Conservation (phyloP, 1,284 basidiomycete species). For the Apiotrichum montevideense region DNA sequence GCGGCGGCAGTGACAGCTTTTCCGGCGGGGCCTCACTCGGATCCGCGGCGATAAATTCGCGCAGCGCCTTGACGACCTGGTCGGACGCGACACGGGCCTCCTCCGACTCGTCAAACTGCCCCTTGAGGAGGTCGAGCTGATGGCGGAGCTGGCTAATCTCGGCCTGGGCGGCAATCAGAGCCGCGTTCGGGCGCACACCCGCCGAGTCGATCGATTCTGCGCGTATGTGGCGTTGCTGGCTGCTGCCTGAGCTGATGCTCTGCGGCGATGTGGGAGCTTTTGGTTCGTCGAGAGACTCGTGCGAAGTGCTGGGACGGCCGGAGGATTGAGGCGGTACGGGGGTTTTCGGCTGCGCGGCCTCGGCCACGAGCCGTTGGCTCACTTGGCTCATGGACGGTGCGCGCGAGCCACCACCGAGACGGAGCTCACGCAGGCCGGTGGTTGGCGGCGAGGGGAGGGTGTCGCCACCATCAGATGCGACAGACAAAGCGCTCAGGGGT, state of each 20-base stretch:
- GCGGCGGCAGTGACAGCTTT: conserved; percentile 50
- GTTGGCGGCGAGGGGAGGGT: conserved; percentile 13
- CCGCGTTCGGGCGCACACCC: not conserved
- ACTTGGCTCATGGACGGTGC: not conserved
- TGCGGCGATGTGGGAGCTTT: too few relatives aligned
- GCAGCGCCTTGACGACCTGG: conserved; percentile 68
- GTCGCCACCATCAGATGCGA: not conserved
- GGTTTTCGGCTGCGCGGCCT: not conserved
- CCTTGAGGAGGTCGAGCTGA: conserved; percentile 57
- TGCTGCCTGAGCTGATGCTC: too few relatives aligned
- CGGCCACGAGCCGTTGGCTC: conserved; percentile 1
- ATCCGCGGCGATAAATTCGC: conserved; percentile 65
- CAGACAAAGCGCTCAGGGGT: conserved; percentile 1
- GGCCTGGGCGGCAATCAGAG: not conserved
- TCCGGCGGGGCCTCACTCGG: conserved; percentile 13
- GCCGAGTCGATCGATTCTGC: not conserved
- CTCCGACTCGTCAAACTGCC: conserved; percentile 64
- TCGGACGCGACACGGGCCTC: conserved; percentile 85
- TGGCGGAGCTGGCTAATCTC: conserved; percentile 50
- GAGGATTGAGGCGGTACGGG: too few relatives aligned
- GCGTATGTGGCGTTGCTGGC: not conserved
- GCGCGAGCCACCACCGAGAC: conserved; percentile 20
- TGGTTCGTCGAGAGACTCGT: too few relatives aligned
- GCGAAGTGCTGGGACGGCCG: too few relatives aligned
- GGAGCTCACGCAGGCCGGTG: conserved; percentile 31